A percentile compares a stretch with the other conserved stretches of the same genome.
These are phyloP conservation scores for Daedaleopsis nitida DNA, from an alignment of 768 basidiomycete species.

Conservation along the genomic window DNA sequence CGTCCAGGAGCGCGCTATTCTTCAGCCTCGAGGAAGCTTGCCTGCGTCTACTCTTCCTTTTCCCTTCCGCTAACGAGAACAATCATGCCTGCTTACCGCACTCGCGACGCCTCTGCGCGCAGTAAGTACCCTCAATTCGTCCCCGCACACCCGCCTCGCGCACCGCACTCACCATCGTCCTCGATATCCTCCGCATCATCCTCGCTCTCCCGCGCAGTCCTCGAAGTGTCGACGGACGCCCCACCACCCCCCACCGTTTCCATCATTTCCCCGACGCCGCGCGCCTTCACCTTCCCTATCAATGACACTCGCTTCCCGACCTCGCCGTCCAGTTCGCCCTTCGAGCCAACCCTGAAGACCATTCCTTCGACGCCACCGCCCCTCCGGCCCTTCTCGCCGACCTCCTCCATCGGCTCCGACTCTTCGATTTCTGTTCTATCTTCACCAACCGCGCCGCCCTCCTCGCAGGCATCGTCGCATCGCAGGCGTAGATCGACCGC, in stretches of 20 bases:
- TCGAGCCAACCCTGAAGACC: conserved; percentile 66
- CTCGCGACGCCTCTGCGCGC: conserved; percentile 68
- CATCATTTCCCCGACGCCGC: conserved; percentile 68
- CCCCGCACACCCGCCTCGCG: neutral
- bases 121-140: conserved; percentile 34
- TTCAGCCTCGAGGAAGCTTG: conserved; percentile 30
- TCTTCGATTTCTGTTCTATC: conserved; percentile 33
- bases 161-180: neutral
- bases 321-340: conserved; percentile 69
- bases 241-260: conserved; percentile 52
- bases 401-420: conserved; percentile 44
- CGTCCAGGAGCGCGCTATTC: conserved; percentile 41
- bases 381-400: conserved; percentile 39
- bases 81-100: conserved; percentile 81
- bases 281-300: conserved; percentile 64
- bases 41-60: conserved; percentile 30
- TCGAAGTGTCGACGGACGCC: conserved; percentile 74
- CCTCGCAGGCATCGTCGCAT: conserved; percentile 34
- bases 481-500: conserved; percentile 38
- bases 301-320: conserved; percentile 53
- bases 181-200: neutral
- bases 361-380: conserved; percentile 48
- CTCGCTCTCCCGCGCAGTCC: conserved; percentile 44
- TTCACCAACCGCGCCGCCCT: conserved; percentile 27
- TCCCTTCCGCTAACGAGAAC: conserved; percentile 30